Evolutionary conservation across 1,284 basidiomycete genomes (phyloP).

Genomic region (Kwoniella shivajii): DNA sequence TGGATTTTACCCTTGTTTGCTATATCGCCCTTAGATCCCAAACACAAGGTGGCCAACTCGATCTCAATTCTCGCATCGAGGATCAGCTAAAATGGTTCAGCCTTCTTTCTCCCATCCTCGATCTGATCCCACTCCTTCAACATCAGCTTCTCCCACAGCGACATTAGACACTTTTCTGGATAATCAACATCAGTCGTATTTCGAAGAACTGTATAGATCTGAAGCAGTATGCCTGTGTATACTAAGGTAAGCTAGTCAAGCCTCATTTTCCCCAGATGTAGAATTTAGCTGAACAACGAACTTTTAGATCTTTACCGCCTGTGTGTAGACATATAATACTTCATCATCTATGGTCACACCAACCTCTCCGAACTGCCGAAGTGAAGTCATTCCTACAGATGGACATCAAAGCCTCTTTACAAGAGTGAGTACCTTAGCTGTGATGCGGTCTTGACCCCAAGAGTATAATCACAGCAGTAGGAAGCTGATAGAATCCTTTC

Average conservation of each 20-base stretch:
- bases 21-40: too few species aligned
- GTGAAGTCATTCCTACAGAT: conserved; percentile 81
- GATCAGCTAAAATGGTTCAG: conserved; percentile 34
- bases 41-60: neutral
- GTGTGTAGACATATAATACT: conserved; percentile 88
- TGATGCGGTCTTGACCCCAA: neutral
- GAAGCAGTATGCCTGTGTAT: conserved; percentile 93
- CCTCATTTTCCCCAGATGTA: neutral
- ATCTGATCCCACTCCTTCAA: neutral
- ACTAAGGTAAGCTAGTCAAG: conserved; percentile 66
- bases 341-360: conserved; percentile 89
- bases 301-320: conserved; percentile 80
- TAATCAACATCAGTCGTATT: conserved; percentile 77
- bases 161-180: conserved; percentile 71
- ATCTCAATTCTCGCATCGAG: neutral
- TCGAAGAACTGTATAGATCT: conserved; percentile 80
- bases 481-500: neutral
- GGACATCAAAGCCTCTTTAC: conserved; percentile 45
- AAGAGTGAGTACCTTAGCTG: conserved; percentile 24
- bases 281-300: neutral
- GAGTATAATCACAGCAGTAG: neutral
- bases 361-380: conserved; percentile 67
- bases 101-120: conserved; percentile 40
- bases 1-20: too few species aligned
- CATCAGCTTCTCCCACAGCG: conserved; percentile 37